Evolutionary conservation across 2,329 filamentous ascomycete genomes (phyloP).

Genomic region (Diaporthe vaccinii): DNA sequence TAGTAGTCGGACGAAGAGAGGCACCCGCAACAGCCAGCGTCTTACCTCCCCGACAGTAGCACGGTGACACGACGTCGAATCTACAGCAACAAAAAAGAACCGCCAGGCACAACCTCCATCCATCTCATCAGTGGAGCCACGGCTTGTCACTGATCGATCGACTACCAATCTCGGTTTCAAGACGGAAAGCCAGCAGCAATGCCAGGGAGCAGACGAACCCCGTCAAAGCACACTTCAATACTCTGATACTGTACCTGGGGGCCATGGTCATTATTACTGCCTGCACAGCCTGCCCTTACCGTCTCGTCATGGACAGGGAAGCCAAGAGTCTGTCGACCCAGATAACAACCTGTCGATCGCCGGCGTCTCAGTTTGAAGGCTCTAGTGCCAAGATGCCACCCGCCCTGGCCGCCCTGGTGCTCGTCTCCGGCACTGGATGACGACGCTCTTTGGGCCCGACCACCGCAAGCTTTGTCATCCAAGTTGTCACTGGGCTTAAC

Average conservation of each 20-base stretch:
- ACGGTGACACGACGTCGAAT: background rate
- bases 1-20: background rate
- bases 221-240: background rate
- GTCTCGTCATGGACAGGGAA: conserved; percentile 25
- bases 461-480: conserved; percentile 13
- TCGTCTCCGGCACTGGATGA: background rate
- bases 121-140: conserved; percentile 14
- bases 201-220: conserved; percentile 1
- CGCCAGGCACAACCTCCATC: background rate
- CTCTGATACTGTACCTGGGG: background rate
- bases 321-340: conserved; percentile 5
- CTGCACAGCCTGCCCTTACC: background rate
- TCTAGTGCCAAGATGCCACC: conserved; percentile 26
- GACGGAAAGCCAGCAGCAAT: background rate
- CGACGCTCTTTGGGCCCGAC: background rate
- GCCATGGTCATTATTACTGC: background rate
- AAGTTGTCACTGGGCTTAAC: background rate
- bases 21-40: conserved; percentile 5
- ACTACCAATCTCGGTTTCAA: conserved; percentile 27
- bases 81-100: background rate
- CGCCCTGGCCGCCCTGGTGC: background rate
- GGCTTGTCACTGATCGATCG: conserved; percentile 31
- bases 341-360: background rate
- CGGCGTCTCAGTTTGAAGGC: conserved; percentile 19
- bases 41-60: background rate